Percentiles rank a stretch among this genome's conserved stretches.
These are phyloP conservation scores for Lenwebbia sp. DNA, from an alignment of 345 rosid genomes.

Conservation along the genomic window DNA sequence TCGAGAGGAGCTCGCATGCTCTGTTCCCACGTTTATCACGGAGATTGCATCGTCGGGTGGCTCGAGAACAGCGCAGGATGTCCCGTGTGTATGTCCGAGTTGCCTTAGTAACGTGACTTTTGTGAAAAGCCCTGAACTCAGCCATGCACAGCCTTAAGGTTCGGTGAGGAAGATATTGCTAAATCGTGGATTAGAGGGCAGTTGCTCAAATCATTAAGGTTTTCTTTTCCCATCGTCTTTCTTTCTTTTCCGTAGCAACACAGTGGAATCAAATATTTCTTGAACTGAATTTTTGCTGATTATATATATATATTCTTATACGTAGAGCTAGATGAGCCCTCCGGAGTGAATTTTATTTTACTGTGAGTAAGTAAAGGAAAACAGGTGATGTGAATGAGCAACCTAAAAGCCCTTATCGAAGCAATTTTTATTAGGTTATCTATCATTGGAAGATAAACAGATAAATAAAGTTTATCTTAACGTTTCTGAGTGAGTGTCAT, in stretches of 20 bases:
- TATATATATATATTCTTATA: neutral
- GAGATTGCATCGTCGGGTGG: constrained; percentile 18
- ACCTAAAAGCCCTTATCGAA: neutral
- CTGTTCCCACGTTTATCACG: constrained; percentile 22
- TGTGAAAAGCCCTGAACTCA: neutral
- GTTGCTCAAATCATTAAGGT: neutral
- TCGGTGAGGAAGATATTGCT: neutral
- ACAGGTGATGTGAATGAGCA: neutral
- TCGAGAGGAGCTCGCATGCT: constrained; percentile 9
- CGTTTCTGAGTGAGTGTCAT: neutral
- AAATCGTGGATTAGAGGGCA: neutral
- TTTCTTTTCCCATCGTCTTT: neutral
- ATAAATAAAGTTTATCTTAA: neutral
- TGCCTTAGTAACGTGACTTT: neutral
- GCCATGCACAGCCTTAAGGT: neutral
- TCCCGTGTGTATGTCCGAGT: constrained; percentile 8
- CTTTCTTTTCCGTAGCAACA: neutral
- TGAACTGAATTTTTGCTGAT: neutral
- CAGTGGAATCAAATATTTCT: neutral
- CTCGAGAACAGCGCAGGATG: constrained; percentile 9
- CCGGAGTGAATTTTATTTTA: neutral
- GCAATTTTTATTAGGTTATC: neutral
- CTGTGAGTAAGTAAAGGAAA: neutral
- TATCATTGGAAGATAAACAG: neutral
- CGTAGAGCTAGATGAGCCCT: neutral